phyloP scores from a whole-genome alignment of 805 yeast genomes.

The Saccharomycopsis lassenensis region DNA sequence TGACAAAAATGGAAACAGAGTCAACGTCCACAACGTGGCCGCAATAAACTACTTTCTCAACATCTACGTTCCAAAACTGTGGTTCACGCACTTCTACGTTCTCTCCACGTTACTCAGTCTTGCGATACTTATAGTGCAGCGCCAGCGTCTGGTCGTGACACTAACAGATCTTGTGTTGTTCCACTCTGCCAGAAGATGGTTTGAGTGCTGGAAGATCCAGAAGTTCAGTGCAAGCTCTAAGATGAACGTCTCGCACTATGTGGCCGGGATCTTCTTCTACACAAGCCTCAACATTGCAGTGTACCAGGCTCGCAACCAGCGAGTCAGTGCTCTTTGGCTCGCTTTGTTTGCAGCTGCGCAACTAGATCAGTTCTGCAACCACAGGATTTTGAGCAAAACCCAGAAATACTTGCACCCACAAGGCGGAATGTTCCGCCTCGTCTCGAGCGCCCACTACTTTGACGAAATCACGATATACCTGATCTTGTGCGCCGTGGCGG shows the following conservation, averaged over 20 bases:
- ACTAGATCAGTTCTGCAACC: constrained; percentile 32
- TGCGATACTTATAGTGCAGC: constrained; percentile 9
- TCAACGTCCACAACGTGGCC: background rate
- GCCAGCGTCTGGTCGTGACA: constrained; percentile 17
- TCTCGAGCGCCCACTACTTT: constrained; percentile 58
- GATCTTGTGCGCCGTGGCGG: background rate
- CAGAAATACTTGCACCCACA: constrained; percentile 48
- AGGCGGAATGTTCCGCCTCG: constrained; percentile 36
- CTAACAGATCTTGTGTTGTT: constrained; percentile 23
- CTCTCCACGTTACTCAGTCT: constrained; percentile 29
- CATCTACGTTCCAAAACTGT: constrained; percentile 48
- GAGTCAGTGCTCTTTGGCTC: constrained; percentile 13
- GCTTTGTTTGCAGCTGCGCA: constrained; percentile 26
- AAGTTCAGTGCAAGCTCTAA: constrained; percentile 36
- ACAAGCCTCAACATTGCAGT: constrained; percentile 28
- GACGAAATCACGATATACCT: constrained; percentile 54
- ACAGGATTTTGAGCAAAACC: constrained; percentile 30
- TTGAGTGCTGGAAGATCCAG: constrained; percentile 42
- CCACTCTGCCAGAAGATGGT: constrained; percentile 45
- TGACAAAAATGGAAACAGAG: too few relatives aligned
- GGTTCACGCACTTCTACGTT: constrained; percentile 54
- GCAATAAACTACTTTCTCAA: constrained; percentile 19
- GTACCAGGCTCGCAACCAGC: background rate
- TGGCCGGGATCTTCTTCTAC: constrained; percentile 55
- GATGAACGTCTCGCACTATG: constrained; percentile 57